Percentiles rank a stretch among this genome's conserved stretches.
Evolutionary conservation across 768 basidiomycete genomes (phyloP).

Genomic region (Boletus huronensis): DNA sequence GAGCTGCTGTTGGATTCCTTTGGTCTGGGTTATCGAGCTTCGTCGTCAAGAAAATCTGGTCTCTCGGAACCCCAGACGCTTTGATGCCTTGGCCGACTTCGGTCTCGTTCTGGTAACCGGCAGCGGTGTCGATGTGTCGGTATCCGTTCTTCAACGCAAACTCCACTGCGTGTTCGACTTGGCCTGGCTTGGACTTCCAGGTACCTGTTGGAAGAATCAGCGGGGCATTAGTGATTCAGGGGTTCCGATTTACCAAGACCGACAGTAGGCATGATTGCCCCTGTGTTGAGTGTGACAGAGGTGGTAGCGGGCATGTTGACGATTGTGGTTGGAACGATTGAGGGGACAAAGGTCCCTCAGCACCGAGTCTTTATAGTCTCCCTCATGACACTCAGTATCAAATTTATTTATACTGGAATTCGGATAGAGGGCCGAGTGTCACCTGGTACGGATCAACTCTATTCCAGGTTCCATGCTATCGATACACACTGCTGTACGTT

Average conservation of each 20-base stretch:
- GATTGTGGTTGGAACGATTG: background rate
- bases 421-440: background rate
- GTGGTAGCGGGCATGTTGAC: slow-evolving; percentile 46
- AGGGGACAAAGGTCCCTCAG: background rate
- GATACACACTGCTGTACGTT: background rate
- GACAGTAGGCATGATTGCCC: slow-evolving; percentile 71
- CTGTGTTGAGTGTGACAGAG: slow-evolving; percentile 67
- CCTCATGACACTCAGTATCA: background rate
- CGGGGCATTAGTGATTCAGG: background rate
- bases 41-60: slow-evolving; percentile 77
- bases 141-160: slow-evolving; percentile 73
- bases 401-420: slow-evolving; percentile 5
- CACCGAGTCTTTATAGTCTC: slow-evolving; percentile 3
- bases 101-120: slow-evolving; percentile 68
- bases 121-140: slow-evolving; percentile 67
- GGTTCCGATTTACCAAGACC: slow-evolving; percentile 49
- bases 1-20: slow-evolving; percentile 51
- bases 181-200: slow-evolving; percentile 71
- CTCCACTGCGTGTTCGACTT: slow-evolving; percentile 71
- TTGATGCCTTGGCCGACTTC: slow-evolving; percentile 82
- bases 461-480: background rate
- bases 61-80: slow-evolving; percentile 66
- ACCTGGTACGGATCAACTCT: background rate
- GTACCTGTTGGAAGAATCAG: slow-evolving; percentile 48
- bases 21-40: slow-evolving; percentile 68